These are phyloP conservation scores for Globisporangium iwayamae DNA, from an alignment of 352 stramenopile genomes.

Conservation along the genomic window DNA sequence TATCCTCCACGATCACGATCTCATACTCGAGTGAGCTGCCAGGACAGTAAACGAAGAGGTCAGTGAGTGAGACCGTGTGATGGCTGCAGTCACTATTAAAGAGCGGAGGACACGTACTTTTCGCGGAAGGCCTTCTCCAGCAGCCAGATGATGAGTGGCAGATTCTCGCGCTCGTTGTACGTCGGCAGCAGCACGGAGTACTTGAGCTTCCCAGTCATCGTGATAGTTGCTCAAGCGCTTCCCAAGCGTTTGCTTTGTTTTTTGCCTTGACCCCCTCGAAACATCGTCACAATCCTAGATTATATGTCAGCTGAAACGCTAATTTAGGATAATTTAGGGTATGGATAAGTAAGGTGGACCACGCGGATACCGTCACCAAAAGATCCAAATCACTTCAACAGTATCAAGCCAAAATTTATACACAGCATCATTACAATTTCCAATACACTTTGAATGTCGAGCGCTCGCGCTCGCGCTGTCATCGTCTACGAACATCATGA, in stretches of 20 bases:
- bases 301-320: too few relatives aligned
- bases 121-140: conserved; percentile 93
- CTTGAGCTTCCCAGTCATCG: conserved; percentile 30
- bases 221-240: background rate
- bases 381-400: background rate
- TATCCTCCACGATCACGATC: conserved; percentile 98
- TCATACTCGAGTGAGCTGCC: conserved; percentile 89
- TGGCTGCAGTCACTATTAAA: background rate
- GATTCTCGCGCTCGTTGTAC: conserved; percentile 98
- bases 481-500: too few relatives aligned
- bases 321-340: too few relatives aligned
- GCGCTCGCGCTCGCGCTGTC: too few relatives aligned
- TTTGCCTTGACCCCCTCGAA: background rate
- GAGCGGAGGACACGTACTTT: conserved; percentile 48
- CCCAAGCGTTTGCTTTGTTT: background rate
- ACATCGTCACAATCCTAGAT: too few relatives aligned
- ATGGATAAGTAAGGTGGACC: background rate
- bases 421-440: too few relatives aligned
- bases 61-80: background rate
- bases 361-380: background rate
- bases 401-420: too few relatives aligned
- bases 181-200: conserved; percentile 97
- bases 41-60: background rate
- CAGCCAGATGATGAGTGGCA: conserved; percentile 97
- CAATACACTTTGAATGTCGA: too few relatives aligned